These are phyloP conservation scores for Tricholomella constricta DNA, from an alignment of 768 basidiomycete species.

Conservation along the genomic window DNA sequence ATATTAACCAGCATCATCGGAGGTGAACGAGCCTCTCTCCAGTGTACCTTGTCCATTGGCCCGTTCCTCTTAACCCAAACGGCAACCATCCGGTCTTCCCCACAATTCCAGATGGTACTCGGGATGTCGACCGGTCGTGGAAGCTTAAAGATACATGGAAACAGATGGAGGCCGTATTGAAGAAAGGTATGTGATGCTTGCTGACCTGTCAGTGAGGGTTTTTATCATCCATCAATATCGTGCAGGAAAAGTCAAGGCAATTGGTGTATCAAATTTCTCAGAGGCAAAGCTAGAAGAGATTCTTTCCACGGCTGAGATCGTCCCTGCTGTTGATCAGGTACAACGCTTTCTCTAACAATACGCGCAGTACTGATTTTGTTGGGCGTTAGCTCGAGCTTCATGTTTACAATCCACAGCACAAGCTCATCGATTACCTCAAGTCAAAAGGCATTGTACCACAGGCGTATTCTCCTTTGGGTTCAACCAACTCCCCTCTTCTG, in stretches of 20 bases:
- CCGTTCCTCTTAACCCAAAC: conserved; percentile 69
- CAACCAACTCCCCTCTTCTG: conserved; percentile 65
- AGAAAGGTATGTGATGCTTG: conserved; percentile 47
- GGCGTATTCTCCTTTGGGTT: conserved; percentile 84
- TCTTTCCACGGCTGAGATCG: conserved; percentile 62
- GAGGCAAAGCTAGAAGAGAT: conserved; percentile 69
- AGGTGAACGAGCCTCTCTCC: conserved; percentile 11
- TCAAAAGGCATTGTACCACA: conserved; percentile 69
- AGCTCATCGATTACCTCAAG: conserved; percentile 61
- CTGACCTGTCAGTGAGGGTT: neutral
- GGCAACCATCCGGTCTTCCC: conserved; percentile 66
- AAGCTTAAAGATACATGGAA: conserved; percentile 76
- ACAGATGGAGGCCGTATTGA: conserved; percentile 75
- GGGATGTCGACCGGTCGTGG: conserved; percentile 71
- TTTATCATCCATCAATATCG: conserved; percentile 9
- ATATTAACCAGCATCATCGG: conserved; percentile 11
- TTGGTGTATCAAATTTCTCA: conserved; percentile 81
- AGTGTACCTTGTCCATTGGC: conserved; percentile 83
- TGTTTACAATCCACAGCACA: conserved; percentile 74
- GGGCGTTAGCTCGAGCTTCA: conserved; percentile 65
- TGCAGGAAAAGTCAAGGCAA: conserved; percentile 64
- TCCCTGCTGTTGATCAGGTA: conserved; percentile 77
- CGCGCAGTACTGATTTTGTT: neutral
- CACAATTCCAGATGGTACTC: conserved; percentile 58
- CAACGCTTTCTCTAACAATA: neutral